Evolutionary conservation across 2,329 filamentous ascomycete species (phyloP).

Genomic region (Colletotrichum godetiae): DNA sequence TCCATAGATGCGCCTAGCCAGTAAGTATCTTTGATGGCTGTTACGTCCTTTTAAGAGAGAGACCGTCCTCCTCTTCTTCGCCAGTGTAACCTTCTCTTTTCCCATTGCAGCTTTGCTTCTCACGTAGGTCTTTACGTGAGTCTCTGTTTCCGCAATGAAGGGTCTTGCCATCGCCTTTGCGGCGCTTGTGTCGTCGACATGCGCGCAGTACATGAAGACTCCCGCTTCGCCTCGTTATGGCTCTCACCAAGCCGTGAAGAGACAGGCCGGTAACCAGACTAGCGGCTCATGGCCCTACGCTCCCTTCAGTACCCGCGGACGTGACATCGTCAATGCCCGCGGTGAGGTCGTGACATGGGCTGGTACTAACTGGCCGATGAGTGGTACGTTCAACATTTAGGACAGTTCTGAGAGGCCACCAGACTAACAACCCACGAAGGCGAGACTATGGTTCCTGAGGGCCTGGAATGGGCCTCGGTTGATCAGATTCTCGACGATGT

Average conservation of each 20-base stretch:
- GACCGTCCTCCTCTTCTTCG: not conserved
- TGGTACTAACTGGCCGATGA: slow-evolving; percentile 65
- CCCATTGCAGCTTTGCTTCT: slow-evolving; percentile 1
- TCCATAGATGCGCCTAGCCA: not conserved
- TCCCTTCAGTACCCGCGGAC: slow-evolving; percentile 50
- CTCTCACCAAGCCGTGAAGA: not conserved
- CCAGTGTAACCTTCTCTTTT: not conserved
- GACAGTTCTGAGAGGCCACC: slow-evolving; percentile 60
- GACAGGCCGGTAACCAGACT: slow-evolving; percentile 24
- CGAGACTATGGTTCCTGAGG: slow-evolving; percentile 68
- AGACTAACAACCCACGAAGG: slow-evolving; percentile 66
- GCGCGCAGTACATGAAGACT: slow-evolving; percentile 26
- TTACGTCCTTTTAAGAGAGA: slow-evolving; percentile 11
- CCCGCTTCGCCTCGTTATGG: slow-evolving; percentile 12
- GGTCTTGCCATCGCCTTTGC: slow-evolving; percentile 14
- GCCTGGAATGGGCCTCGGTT: slow-evolving; percentile 64
- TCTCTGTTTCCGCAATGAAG: slow-evolving; percentile 18
- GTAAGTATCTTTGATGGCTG: not conserved
- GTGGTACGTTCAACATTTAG: slow-evolving; percentile 61
- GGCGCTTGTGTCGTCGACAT: slow-evolving; percentile 25
- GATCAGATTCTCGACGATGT: slow-evolving; percentile 59
- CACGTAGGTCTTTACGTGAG: slow-evolving; percentile 10
- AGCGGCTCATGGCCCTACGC: slow-evolving; percentile 44
- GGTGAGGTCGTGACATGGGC: slow-evolving; percentile 53
- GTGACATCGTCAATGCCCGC: slow-evolving; percentile 50